Evolutionary conservation across 495 filamentous ascomycete species (phyloP).

Genomic region (Hypoxylon subgilvum): DNA sequence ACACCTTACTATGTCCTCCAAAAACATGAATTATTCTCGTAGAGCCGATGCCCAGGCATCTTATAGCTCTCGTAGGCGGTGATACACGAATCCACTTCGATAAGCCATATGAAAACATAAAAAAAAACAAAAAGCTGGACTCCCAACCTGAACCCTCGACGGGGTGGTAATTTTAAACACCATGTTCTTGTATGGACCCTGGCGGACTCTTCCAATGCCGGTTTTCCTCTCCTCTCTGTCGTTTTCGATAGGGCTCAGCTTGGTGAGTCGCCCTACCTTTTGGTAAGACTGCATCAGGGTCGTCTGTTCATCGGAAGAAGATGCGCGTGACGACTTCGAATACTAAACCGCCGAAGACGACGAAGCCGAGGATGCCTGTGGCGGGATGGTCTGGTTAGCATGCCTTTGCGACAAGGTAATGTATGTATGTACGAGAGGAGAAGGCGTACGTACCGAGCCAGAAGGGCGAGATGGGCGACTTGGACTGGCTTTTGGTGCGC

Average conservation of each 20-base stretch:
- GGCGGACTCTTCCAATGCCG: constrained; percentile 5
- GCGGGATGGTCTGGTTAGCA: background rate
- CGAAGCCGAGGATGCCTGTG: constrained; percentile 76
- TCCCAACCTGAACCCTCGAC: no score
- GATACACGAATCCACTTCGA: constrained; percentile 16
- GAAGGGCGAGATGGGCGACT: constrained; percentile 77
- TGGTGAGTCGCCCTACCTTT: no score
- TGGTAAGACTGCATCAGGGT: no score
- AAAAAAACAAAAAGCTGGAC: no score
- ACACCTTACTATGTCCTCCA: constrained; percentile 8
- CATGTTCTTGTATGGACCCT: no score
- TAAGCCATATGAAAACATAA: no score
- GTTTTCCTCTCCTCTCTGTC: background rate
- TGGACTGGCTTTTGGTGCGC: constrained; percentile 64
- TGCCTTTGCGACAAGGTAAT: background rate
- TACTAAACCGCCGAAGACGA: constrained; percentile 81
- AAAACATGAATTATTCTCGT: constrained; percentile 18
- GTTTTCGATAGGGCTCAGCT: background rate
- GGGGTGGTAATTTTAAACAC: no score
- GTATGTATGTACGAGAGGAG: background rate
- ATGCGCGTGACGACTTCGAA: constrained; percentile 81
- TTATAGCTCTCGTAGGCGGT: constrained; percentile 12
- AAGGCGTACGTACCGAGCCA: constrained; percentile 76
- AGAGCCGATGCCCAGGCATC: constrained; percentile 34
- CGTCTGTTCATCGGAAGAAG: constrained; percentile 61